A percentile compares a stretch with the other conserved stretches of the same genome.
Conservation (phyloP, 805 yeast species). For the Cyberlindnera suaveolens region DNA sequence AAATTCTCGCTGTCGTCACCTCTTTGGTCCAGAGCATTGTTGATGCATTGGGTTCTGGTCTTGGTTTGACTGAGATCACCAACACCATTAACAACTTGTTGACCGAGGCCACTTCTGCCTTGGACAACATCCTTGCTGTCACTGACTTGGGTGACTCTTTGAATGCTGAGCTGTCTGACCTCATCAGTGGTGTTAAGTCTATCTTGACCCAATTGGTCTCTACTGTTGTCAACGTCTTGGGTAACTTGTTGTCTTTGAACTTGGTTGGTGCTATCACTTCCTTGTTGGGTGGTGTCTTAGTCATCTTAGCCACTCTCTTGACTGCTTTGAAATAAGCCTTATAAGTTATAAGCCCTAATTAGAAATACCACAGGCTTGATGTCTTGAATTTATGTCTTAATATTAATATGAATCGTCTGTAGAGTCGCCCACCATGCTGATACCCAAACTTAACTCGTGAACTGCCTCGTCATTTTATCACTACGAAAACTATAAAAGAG, state of each 20-base stretch:
- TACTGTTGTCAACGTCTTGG: conserved; percentile 3
- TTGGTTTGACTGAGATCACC: conserved; percentile 7
- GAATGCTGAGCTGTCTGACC: conserved; percentile 1
- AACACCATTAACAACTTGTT: conserved; percentile 6
- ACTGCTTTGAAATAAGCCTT: conserved; percentile 1
- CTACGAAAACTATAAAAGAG: neutral
- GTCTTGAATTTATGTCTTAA: neutral
- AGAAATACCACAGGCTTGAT: neutral
- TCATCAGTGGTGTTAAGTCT: conserved; percentile 1
- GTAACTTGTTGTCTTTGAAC: conserved; percentile 9
- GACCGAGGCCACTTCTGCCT: conserved; percentile 5
- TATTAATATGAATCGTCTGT: neutral
- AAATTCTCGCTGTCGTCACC: conserved; percentile 3
- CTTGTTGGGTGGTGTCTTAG: conserved; percentile 8
- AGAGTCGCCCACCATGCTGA: neutral
- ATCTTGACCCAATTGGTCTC: conserved; percentile 2
- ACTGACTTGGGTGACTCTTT: conserved; percentile 6
- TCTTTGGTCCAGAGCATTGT: conserved; percentile 7
- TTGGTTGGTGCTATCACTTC: conserved; percentile 13
- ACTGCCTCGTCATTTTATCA: neutral
- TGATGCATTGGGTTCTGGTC: conserved; percentile 7
- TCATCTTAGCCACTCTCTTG: conserved; percentile 5
- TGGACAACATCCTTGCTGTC: conserved; percentile 5
- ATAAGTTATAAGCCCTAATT: neutral
- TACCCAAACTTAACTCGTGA: neutral